A percentile compares a stretch with the other conserved stretches of the same genome.
These are phyloP conservation scores for Globisporangium ultimum DNA, from an alignment of 352 stramenopile species.

Conservation along the genomic window DNA sequence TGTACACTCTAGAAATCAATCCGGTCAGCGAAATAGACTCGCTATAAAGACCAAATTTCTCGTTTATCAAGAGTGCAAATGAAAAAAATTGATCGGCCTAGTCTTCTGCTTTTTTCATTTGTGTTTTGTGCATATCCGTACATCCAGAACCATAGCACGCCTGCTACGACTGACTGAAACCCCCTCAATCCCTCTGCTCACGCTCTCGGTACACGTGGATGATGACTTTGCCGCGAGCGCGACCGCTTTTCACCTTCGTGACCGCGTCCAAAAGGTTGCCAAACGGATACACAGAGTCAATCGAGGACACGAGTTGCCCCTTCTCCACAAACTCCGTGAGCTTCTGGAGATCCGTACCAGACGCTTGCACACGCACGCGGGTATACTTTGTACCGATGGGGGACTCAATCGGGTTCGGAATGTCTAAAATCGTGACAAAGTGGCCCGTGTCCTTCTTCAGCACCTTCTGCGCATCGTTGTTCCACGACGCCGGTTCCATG, in stretches of 20 bases:
- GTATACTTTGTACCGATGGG: slow-evolving; percentile 40
- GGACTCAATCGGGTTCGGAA: slow-evolving; percentile 42
- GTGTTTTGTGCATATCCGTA: too few relatives aligned
- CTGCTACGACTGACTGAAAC: not conserved
- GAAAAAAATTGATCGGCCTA: too few relatives aligned
- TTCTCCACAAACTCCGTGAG: slow-evolving; percentile 32
- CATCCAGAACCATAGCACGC: not conserved
- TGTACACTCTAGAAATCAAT: too few relatives aligned
- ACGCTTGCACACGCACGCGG: slow-evolving; percentile 16
- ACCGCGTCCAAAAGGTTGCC: slow-evolving; percentile 35
- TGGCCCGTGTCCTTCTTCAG: slow-evolving; percentile 25
- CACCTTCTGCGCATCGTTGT: slow-evolving; percentile 24
- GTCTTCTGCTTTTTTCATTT: too few relatives aligned
- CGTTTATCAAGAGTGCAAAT: too few relatives aligned
- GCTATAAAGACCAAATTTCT: too few relatives aligned
- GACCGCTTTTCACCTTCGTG: slow-evolving; percentile 31
- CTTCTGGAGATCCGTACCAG: slow-evolving; percentile 25
- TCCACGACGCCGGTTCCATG: slow-evolving; percentile 26
- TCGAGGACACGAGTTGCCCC: slow-evolving; percentile 26
- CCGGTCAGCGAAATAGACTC: too few relatives aligned
- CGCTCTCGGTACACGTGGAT: slow-evolving; percentile 24
- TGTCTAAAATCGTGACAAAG: slow-evolving; percentile 25
- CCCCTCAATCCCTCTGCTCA: not conserved
- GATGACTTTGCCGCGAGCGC: slow-evolving; percentile 50
- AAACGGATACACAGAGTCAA: slow-evolving; percentile 37